Base-by-base conservation (phyloP, 176 grass and related monocot genomes). In the Paspalum notatum region DNA sequence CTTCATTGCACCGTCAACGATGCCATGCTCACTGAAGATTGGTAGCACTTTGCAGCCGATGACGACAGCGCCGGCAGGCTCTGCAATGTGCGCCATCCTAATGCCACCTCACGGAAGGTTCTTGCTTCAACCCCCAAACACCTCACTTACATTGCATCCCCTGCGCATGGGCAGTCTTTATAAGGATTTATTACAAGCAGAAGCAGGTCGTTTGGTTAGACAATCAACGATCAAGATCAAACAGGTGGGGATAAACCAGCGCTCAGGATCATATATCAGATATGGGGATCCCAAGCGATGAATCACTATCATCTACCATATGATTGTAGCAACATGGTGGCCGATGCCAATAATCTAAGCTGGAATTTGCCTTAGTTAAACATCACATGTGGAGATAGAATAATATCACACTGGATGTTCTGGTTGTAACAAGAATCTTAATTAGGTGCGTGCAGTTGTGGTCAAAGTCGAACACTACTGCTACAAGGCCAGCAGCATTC, bases 361-460 rank as follows among this genome's bases (percentile, higher is more conserved):
- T 83, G 74, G 80, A 67, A 83, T 83, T 49, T 67, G 67, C 86
- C 69, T 39, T 73, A 43, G 73, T 88, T 83, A 83, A 65, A 65
- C 76, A 85, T 55, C 82, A 76, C 83, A 89, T 89, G 83, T 82
- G 65, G 61, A 85, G 78, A 85, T 85, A 85, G 77, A 85, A 89
- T 85, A 89, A 81, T 51, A 89, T 77, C 82, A 81, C 82, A 70
- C 55, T 77, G 83, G 71, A 89, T 82, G 82, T 89, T 72, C 65
- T 50, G 64, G 55, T 41, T 44, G 49, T 66, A 82, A 59, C 77
- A 41, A 18, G 87, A 85, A 89, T 89, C 87, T 85, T 72, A 64
- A 72, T 85, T 89, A 82, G 83, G 87, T 85, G 62, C 46, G 68
- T 76, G 68, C 50, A 43, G 53, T 69, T 69, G 38, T 40, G 47